Evolutionary conservation across 2,329 filamentous ascomycete genomes (phyloP), one percentile per base, ranked within the genome.

Genomic region (Metarhizium album): DNA sequence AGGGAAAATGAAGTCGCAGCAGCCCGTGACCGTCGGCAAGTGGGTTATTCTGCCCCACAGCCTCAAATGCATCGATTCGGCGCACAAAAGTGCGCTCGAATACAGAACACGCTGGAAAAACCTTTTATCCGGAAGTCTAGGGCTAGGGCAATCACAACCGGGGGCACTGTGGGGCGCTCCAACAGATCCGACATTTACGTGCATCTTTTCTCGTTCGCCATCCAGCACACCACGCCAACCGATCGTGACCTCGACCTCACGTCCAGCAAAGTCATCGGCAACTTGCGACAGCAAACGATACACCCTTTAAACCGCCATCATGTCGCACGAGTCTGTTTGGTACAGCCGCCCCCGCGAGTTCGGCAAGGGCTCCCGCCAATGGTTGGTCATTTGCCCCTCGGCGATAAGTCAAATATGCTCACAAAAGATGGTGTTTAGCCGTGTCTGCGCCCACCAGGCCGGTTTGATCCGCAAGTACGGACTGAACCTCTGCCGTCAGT

Each of bases 401-500:
- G 40, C 40, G 11, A 43, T 23, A 23, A 24, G 6, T 23, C 40
- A 14, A 43, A 42, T 5, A 42, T 49, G 23, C 48, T 49, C 23
- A 49, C 48, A 16, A 16, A 27, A 18, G 24, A 37, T 42, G 55
- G 38, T 58, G 45, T 60, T 60, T 60, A 82, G 79, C 79, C 79
- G 79, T 59, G 76, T 82, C 69, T 82, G 79, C 88, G 89, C 90
- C 71, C 91, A 98, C 87, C 84, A 82, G 71, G 91, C 93, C 69
- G 93, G 93, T 94, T 84, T 98, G 65, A 95, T 98, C 84, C 90
- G 93, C 81, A 98, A 98, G 81, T 98, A 98, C 80, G 91, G 93
- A 71, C 82, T 96, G 66, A 89, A 95, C 76, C 82, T 86, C 70
- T 86, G 83, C 81, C 82, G 83, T 80, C 83, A 86, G 72, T 86